A percentile compares a stretch with the other conserved stretches of the same genome.
phyloP scores from a whole-genome alignment of 2,329 filamentous ascomycete genomes.

The Tetracladium maxilliforme region DNA sequence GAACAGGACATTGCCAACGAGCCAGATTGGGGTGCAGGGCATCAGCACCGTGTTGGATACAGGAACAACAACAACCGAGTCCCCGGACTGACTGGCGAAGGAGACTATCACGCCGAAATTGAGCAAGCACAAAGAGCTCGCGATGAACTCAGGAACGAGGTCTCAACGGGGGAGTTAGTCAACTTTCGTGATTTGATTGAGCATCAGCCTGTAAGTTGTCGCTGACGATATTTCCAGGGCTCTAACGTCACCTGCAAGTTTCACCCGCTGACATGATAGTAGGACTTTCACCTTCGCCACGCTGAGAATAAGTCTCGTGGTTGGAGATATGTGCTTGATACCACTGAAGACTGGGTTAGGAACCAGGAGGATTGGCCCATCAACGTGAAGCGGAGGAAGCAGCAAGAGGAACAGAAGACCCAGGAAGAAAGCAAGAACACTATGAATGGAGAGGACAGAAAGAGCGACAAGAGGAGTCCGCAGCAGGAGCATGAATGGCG shows the following conservation, averaged over 20 bases:
- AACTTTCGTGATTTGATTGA: constrained; percentile 21
- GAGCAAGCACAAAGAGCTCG: too few species aligned
- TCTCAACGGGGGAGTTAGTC: constrained; percentile 17
- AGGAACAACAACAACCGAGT: constrained; percentile 6
- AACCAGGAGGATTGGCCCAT: constrained; percentile 29
- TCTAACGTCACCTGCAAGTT: too few species aligned
- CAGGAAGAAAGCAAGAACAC: constrained; percentile 9
- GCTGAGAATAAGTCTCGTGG: constrained; percentile 26
- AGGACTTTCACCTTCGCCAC: constrained; percentile 26
- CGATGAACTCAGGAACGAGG: constrained; percentile 2
- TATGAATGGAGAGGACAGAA: too few species aligned
- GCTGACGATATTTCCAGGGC: too few species aligned
- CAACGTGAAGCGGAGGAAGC: constrained; percentile 22
- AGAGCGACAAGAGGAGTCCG: too few species aligned
- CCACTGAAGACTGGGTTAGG: constrained; percentile 32
- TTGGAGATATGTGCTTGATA: constrained; percentile 33
- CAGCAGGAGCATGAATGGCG: constrained; percentile 6
- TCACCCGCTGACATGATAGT: background rate
- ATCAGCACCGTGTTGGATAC: constrained; percentile 16
- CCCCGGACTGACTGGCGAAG: constrained; percentile 9
- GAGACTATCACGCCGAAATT: constrained; percentile 9
- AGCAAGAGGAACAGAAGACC: constrained; percentile 14
- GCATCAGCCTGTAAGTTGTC: constrained; percentile 5
- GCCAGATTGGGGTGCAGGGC: constrained; percentile 4
- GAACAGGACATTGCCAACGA: constrained; percentile 20